Base-by-base conservation (phyloP, 257 asterid genomes). In the Paraleonurus japonicus region DNA sequence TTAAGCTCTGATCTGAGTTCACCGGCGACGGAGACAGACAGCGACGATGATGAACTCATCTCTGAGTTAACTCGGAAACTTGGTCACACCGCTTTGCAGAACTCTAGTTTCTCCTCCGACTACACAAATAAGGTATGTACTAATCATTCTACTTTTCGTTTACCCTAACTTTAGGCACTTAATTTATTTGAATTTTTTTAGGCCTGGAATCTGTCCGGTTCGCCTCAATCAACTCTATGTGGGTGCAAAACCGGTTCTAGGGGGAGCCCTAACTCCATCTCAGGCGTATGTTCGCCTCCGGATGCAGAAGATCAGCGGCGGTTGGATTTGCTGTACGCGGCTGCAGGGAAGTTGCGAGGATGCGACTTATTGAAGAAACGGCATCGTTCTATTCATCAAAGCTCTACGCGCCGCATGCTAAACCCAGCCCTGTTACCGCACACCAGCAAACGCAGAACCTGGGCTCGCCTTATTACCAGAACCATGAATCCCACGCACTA, bases 221-320 rank as follows among this genome's bases (percentile, higher is more conserved):
- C 96, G 3, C 97, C 95, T 5, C 88, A 87, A 48, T 92, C 96
- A 7, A 85, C 96, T 13, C 79, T 86, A 1, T 79, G 80, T 65
- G 82, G 83, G 22, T 72, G 71, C 70, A 79, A 81, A 23, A 65
- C 65, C 24, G 82, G 83, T 39, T 81, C 86, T 3, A 17, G 81
- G 0, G 82, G 79, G 4, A 83, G 85, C 71, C 85, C 88, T 7
- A 64, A 75, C 73, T 72, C 81, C 10, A 45, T 30, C 4, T 81
- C 86, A 7, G 77, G 77, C 54, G 85, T 78, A 17, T 73, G 81
- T 35, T 82, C 91, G 0, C 88, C 88, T 0, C 80, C 81, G 24
- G 81, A 63, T 0, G 53, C 73, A 17, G 81, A 41, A n/a, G 86
- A 75, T 0, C 50, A 67, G 9, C 78, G 73, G 20, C 63, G 77